Conservation (phyloP, 1,284 basidiomycete genomes). For the Puccinia coronata region DNA sequence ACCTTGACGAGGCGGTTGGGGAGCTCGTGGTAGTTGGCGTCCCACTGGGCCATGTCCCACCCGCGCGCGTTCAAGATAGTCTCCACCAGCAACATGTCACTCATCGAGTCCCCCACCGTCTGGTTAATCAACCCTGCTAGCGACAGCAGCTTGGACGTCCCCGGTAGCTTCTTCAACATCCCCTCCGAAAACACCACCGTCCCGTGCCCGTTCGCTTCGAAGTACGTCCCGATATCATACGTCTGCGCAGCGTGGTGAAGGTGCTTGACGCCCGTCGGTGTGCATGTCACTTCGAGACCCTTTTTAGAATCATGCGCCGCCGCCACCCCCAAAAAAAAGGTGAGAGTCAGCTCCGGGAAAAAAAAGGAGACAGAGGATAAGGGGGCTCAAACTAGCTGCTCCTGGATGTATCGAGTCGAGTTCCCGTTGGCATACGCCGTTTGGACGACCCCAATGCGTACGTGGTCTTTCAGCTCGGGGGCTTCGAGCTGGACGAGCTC, state of each 20-base stretch:
- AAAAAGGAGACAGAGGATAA: constrained; percentile 21
- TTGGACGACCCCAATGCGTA: constrained; percentile 80
- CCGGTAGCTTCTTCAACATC: constrained; percentile 62
- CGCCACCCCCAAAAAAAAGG: neutral
- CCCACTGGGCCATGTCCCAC: constrained; percentile 85
- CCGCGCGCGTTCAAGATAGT: constrained; percentile 83
- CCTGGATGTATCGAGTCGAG: constrained; percentile 85
- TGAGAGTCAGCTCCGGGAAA: neutral
- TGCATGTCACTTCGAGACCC: constrained; percentile 91
- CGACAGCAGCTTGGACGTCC: constrained; percentile 69
- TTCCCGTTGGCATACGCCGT: constrained; percentile 98
- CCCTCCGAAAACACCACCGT: constrained; percentile 88
- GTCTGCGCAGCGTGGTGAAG: constrained; percentile 94
- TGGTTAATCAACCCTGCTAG: constrained; percentile 90
- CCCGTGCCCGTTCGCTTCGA: constrained; percentile 98
- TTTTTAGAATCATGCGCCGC: constrained; percentile 59
- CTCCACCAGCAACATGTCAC: constrained; percentile 94
- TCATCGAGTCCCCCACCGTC: constrained; percentile 95
- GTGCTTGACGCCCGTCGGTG: constrained; percentile 96
- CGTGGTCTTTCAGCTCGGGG: constrained; percentile 64
- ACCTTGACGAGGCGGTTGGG: constrained; percentile 98
- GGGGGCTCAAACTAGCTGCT: constrained; percentile 63
- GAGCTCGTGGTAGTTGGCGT: constrained; percentile 86
- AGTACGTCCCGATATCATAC: constrained; percentile 95
- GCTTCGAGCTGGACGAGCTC: constrained; percentile 81